These are phyloP conservation scores for Talaromyces adpressus DNA, from an alignment of 495 filamentous ascomycete species.

Conservation along the genomic window DNA sequence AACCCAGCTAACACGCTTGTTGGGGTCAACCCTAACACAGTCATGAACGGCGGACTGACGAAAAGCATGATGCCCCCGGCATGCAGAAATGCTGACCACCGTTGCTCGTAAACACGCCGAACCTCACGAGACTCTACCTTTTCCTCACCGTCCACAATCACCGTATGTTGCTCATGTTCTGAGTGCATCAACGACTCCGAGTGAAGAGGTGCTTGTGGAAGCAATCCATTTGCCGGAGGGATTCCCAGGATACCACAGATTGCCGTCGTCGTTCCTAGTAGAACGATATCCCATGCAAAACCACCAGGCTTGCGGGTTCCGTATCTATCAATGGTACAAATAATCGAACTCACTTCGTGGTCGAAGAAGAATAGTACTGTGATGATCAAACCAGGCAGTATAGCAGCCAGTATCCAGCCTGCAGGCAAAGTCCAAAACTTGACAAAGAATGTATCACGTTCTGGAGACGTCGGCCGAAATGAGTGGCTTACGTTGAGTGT, in stretches of 20 bases:
- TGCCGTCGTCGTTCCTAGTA: constrained; percentile 62
- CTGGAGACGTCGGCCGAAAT: constrained; percentile 53
- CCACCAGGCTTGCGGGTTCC: constrained; percentile 60
- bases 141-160: constrained; percentile 31
- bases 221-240: constrained; percentile 61
- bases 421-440: constrained; percentile 59
- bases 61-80: constrained; percentile 55
- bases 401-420: constrained; percentile 56
- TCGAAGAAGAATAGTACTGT: constrained; percentile 70
- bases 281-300: constrained; percentile 63
- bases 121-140: constrained; percentile 33
- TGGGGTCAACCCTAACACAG: constrained; percentile 59
- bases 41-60: constrained; percentile 60
- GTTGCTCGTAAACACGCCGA: constrained; percentile 58
- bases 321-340: constrained; percentile 62
- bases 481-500: constrained; percentile 51
- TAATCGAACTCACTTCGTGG: constrained; percentile 70
- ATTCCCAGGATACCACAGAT: constrained; percentile 64
- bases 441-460: constrained; percentile 54
- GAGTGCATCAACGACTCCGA: constrained; percentile 59
- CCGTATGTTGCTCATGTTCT: constrained; percentile 33
- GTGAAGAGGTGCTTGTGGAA: constrained; percentile 64
- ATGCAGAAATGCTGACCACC: constrained; percentile 60
- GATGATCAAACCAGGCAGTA: constrained; percentile 60
- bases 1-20: constrained; percentile 63